Evolutionary conservation across 768 basidiomycete genomes (phyloP).

Genomic region (Sarcodon aspratus): DNA sequence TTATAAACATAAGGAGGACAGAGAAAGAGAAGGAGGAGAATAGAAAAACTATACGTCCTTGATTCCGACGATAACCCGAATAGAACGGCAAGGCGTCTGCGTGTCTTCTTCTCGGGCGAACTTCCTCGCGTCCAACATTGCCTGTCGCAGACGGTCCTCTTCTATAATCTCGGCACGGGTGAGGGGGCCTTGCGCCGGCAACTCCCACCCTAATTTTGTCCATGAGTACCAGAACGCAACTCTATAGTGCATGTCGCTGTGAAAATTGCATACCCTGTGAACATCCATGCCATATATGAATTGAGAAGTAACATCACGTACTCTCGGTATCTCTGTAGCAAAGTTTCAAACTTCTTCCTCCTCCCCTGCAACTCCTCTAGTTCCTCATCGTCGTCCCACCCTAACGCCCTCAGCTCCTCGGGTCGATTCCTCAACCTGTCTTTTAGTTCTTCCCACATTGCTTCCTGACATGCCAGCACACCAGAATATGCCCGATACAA

Average conservation of each 20-base stretch:
- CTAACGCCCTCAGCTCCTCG: constrained; percentile 3
- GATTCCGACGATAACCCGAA: constrained; percentile 13
- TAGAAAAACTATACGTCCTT: constrained; percentile 4
- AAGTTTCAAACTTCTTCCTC: constrained; percentile 12
- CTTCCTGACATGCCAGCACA: constrained; percentile 15
- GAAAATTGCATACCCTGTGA: background rate
- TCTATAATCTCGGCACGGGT: constrained; percentile 13
- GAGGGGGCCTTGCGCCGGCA: constrained; percentile 13
- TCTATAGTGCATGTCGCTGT: constrained; percentile 16
- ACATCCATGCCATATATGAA: background rate
- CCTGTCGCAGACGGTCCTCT: constrained; percentile 15
- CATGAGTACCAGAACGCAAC: constrained; percentile 15
- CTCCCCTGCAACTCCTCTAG: constrained; percentile 6
- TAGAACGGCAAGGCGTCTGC: constrained; percentile 9
- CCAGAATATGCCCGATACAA: constrained; percentile 13
- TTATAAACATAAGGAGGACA: background rate
- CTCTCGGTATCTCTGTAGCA: constrained; percentile 14
- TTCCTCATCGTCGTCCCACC: constrained; percentile 12
- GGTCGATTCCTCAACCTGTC: constrained; percentile 7
- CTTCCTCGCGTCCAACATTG: constrained; percentile 13
- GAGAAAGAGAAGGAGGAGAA: background rate
- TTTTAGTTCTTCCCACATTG: constrained; percentile 19
- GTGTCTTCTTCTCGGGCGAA: constrained; percentile 11
- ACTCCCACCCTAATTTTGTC: constrained; percentile 13
- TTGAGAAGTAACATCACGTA: constrained; percentile 5